phyloP scores from a whole-genome alignment of 2,329 filamentous ascomycete species.

The Nakataea oryzae region DNA sequence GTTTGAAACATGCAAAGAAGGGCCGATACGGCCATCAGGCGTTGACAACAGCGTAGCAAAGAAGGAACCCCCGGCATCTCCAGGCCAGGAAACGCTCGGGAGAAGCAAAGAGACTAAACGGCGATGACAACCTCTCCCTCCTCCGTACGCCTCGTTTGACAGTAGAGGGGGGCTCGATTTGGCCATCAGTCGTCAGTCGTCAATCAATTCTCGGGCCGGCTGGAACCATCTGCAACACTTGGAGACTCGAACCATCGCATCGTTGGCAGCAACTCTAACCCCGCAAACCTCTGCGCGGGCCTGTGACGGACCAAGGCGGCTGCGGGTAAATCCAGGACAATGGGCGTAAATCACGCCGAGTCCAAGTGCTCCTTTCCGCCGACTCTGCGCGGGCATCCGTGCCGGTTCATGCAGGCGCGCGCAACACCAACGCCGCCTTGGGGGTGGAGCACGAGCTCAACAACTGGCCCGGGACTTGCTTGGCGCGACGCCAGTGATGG shows the following conservation, averaged over 20 bases:
- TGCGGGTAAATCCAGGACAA: not conserved
- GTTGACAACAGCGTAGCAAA: not conserved
- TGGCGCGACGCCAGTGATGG: too few relatives aligned
- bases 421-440: too few relatives aligned
- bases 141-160: too few relatives aligned
- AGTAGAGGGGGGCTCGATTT: too few relatives aligned
- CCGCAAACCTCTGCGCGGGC: not conserved
- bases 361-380: not conserved
- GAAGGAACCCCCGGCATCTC: not conserved
- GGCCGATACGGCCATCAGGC: not conserved
- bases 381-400: not conserved
- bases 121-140: too few relatives aligned
- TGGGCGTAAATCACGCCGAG: not conserved
- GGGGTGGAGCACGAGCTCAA: too few relatives aligned
- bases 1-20: not conserved
- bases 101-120: too few relatives aligned
- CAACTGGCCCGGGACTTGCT: too few relatives aligned
- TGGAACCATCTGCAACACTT: not conserved
- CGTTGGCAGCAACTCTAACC: not conserved
- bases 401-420: not conserved
- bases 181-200: too few relatives aligned
- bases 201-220: too few relatives aligned
- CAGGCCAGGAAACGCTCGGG: too few relatives aligned
- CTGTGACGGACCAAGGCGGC: not conserved
- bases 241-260: not conserved